These are phyloP conservation scores for Yarrowia sp. DNA, from an alignment of 805 yeast species.

Conservation along the genomic window DNA sequence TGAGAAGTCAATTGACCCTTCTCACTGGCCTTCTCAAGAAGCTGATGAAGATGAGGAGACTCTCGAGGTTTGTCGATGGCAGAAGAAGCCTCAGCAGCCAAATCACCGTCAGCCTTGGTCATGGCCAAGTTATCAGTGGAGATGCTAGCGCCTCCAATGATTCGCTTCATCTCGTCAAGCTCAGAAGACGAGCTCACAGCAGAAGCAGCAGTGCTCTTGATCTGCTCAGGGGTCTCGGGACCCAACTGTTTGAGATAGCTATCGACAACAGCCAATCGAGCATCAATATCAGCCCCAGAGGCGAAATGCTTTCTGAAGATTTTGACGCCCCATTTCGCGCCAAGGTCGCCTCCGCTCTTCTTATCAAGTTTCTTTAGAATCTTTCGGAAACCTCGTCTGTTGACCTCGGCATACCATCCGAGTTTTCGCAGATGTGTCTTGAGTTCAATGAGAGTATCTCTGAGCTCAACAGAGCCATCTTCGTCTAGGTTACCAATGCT, in stretches of 20 bases:
- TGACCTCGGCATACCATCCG: conserved; percentile 93
- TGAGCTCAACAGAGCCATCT: conserved; percentile 68
- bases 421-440: conserved; percentile 78
- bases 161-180: conserved; percentile 23
- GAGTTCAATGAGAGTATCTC: conserved; percentile 74
- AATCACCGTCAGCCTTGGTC: conserved; percentile 9
- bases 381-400: conserved; percentile 86
- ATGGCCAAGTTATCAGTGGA: conserved; percentile 14
- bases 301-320: conserved; percentile 80
- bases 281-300: conserved; percentile 66
- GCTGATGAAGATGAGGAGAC: conserved; percentile 13
- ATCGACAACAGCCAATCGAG: conserved; percentile 53
- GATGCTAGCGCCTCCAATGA: not conserved
- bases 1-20: conserved; percentile 26
- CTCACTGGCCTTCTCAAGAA: conserved; percentile 25
- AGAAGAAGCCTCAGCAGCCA: not conserved
- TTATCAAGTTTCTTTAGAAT: conserved; percentile 91
- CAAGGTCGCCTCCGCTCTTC: conserved; percentile 68
- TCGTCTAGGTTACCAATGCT: conserved; percentile 47
- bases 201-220: not conserved
- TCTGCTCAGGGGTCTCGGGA: conserved; percentile 11
- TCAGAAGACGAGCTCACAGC: conserved; percentile 14
- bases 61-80: conserved; percentile 8
- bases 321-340: conserved; percentile 65
- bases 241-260: conserved; percentile 48